Conservation (phyloP, 495 filamentous ascomycete species). For the Daldinia bambusicola region DNA sequence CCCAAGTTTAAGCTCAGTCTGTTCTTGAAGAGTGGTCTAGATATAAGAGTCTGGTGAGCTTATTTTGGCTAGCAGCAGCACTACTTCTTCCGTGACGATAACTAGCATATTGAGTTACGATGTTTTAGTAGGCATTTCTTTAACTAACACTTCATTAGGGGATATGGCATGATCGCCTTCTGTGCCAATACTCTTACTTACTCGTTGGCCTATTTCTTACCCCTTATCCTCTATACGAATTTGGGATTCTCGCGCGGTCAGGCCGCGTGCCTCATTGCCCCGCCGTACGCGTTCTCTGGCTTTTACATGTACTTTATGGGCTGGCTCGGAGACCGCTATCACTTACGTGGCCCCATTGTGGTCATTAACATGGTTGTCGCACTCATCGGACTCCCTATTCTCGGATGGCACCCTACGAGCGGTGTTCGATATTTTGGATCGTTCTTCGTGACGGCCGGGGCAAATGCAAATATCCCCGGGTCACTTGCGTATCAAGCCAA, state of each 20-base stretch:
- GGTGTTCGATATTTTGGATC: conserved; percentile 67
- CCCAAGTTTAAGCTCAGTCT: conserved; percentile 61
- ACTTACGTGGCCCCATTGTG: conserved; percentile 64
- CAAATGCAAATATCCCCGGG: conserved; percentile 66
- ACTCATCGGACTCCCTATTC: conserved; percentile 56
- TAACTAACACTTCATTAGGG: conserved; percentile 41
- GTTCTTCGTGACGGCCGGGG: conserved; percentile 66
- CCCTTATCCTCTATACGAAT: conserved; percentile 66
- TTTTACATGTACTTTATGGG: conserved; percentile 65
- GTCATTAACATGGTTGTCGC: conserved; percentile 59
- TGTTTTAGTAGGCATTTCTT: conserved; percentile 12
- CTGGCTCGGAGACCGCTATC: conserved; percentile 65
- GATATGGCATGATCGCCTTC: conserved; percentile 64
- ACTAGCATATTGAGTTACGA: not conserved
- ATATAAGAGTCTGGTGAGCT: conserved; percentile 66
- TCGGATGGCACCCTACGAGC: conserved; percentile 60
- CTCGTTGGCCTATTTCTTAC: conserved; percentile 71
- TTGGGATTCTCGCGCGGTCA: conserved; percentile 65
- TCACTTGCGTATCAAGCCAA: conserved; percentile 67
- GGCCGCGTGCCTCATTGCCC: conserved; percentile 69
- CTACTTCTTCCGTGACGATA: not conserved
- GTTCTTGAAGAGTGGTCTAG: conserved; percentile 59
- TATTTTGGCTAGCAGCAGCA: not conserved
- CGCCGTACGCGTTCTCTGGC: conserved; percentile 67
- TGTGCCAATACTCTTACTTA: conserved; percentile 67